Percentiles rank a stretch among this genome's conserved stretches.
phyloP scores from a whole-genome alignment of 345 rosid genomes.

The Angophora floribunda region DNA sequence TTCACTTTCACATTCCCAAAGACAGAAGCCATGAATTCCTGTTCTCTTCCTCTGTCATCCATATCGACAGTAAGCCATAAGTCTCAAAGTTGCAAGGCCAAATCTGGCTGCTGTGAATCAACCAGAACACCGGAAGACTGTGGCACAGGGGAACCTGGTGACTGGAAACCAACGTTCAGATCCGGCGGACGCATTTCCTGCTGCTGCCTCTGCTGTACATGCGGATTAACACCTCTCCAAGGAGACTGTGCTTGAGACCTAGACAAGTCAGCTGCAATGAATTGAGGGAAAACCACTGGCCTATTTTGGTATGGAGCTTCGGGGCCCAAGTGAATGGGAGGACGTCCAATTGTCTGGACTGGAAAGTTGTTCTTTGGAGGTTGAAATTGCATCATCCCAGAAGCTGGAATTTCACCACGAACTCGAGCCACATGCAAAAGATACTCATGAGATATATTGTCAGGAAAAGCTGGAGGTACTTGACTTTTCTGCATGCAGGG shows the following conservation, averaged over 20 bases:
- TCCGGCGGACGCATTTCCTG: slow-evolving; percentile 77
- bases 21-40: background rate
- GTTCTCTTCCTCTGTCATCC: background rate
- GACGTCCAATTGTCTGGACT: slow-evolving; percentile 41
- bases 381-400: slow-evolving; percentile 38
- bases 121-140: slow-evolving; percentile 65
- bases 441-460: slow-evolving; percentile 51
- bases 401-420: slow-evolving; percentile 34
- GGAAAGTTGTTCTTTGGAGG: slow-evolving; percentile 40
- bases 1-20: background rate
- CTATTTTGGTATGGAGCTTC: slow-evolving; percentile 38
- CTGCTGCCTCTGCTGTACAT: slow-evolving; percentile 42
- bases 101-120: slow-evolving; percentile 90
- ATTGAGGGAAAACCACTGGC: slow-evolving; percentile 45
- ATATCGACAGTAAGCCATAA: background rate
- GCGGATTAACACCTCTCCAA: slow-evolving; percentile 50
- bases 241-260: slow-evolving; percentile 54
- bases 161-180: slow-evolving; percentile 78
- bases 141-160: slow-evolving; percentile 77
- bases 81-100: slow-evolving; percentile 76
- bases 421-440: slow-evolving; percentile 32
- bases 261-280: slow-evolving; percentile 40
- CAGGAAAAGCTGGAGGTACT: slow-evolving; percentile 33
- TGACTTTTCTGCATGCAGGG: slow-evolving; percentile 35
- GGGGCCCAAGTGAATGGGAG: slow-evolving; percentile 20